A percentile compares a stretch with the other conserved stretches of the same genome.
phyloP scores from a whole-genome alignment of 2,329 filamentous ascomycete genomes.

The Colletotrichum liaoningense region DNA sequence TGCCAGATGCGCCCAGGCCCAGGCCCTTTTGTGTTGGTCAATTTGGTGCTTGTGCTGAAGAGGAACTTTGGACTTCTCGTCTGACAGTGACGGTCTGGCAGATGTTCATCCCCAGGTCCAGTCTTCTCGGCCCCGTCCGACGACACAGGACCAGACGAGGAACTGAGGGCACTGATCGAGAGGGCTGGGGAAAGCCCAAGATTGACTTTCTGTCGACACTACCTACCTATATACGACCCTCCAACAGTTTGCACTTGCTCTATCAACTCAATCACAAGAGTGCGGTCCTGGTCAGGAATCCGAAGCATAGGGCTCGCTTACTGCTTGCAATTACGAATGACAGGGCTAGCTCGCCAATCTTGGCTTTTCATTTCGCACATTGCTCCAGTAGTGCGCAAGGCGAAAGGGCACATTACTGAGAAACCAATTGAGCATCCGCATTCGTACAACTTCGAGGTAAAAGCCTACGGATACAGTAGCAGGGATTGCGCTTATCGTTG shows the following conservation, averaged over 20 bases:
- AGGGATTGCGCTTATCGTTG: slow-evolving; percentile 11
- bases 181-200: not conserved
- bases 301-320: not conserved
- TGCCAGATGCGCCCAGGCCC: not conserved
- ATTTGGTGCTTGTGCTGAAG: not conserved
- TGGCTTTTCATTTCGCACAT: slow-evolving; percentile 19
- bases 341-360: slow-evolving; percentile 14
- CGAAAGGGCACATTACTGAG: not conserved
- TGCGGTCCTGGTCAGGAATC: not conserved
- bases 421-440: not conserved
- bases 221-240: not conserved
- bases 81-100: not conserved
- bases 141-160: not conserved
- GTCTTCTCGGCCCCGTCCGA: not conserved
- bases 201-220: not conserved
- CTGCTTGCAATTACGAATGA: not conserved
- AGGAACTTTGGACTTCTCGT: not conserved
- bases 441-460: no score
- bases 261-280: not conserved
- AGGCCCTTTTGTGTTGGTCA: not conserved
- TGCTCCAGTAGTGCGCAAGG: not conserved
- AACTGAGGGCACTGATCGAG: not conserved
- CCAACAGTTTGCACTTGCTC: not conserved
- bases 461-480: not conserved
- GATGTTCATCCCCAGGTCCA: not conserved